Conservation (phyloP, 1,284 basidiomycete species). For the Heterobasidion irregulare region DNA sequence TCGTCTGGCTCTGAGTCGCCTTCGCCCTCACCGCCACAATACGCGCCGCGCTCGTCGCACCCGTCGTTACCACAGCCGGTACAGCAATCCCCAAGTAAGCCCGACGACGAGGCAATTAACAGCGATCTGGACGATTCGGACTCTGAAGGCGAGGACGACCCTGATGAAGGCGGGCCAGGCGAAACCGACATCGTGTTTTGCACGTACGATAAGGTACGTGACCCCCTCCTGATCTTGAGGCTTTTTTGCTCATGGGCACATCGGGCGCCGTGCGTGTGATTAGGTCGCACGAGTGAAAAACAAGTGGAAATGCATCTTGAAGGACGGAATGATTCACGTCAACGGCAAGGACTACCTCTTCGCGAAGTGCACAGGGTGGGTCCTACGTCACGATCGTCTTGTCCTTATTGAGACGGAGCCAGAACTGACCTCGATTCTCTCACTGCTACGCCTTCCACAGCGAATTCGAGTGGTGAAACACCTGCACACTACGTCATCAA, state of each 20-base stretch:
- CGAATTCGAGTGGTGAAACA: slow-evolving; percentile 13
- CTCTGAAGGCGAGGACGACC: slow-evolving; percentile 69
- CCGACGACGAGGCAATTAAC: slow-evolving; percentile 82
- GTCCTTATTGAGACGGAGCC: not conserved
- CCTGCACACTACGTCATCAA: not conserved
- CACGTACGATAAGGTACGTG: slow-evolving; percentile 91
- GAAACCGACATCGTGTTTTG: slow-evolving; percentile 95
- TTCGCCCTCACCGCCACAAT: slow-evolving; percentile 50
- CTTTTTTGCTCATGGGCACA: not conserved
- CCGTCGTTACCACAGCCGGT: slow-evolving; percentile 27
- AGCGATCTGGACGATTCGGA: slow-evolving; percentile 95
- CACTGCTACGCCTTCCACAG: not conserved
- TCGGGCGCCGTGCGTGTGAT: not conserved
- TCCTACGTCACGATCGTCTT: not conserved
- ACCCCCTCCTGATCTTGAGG: slow-evolving; percentile 1
- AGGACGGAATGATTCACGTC: slow-evolving; percentile 96
- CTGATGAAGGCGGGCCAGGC: slow-evolving; percentile 61
- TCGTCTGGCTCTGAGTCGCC: slow-evolving; percentile 53
- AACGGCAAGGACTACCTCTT: slow-evolving; percentile 98
- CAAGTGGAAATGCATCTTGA: slow-evolving; percentile 99
- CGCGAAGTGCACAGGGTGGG: slow-evolving; percentile 87
- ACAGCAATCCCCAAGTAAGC: slow-evolving; percentile 20
- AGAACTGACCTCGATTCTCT: not conserved
- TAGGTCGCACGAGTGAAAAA: slow-evolving; percentile 97
- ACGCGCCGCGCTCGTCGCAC: slow-evolving; percentile 45